These are phyloP conservation scores for Lentinula novae-zelandiae DNA, from an alignment of 1,284 basidiomycete species.

Conservation along the genomic window DNA sequence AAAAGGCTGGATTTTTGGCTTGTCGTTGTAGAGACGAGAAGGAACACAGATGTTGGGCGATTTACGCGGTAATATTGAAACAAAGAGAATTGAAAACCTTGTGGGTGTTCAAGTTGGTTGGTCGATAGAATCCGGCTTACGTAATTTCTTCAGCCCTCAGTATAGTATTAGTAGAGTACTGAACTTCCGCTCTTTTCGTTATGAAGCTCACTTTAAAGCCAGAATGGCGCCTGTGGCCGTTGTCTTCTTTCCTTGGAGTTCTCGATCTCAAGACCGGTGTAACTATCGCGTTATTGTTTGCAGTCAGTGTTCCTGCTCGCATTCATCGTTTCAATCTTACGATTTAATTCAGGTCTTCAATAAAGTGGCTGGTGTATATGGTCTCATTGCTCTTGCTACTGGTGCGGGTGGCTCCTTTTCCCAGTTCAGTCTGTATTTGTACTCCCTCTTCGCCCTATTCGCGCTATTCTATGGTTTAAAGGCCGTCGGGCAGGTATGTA, in stretches of 20 bases:
- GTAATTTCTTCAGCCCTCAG: neutral
- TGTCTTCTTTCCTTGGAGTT: slow-evolving; percentile 78
- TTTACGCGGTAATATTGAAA: too few relatives aligned
- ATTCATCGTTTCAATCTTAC: slow-evolving; percentile 3
- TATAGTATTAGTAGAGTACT: neutral
- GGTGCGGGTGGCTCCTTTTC: slow-evolving; percentile 85
- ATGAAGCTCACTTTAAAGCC: slow-evolving; percentile 80
- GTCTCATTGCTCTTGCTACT: slow-evolving; percentile 86
- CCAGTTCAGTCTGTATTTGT: slow-evolving; percentile 90
- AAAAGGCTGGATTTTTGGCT: neutral
- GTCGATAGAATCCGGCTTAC: neutral
- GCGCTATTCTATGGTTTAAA: slow-evolving; percentile 87
- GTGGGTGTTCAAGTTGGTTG: too few relatives aligned
- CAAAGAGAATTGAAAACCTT: too few relatives aligned
- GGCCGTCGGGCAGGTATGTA: slow-evolving; percentile 73
- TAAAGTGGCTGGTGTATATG: slow-evolving; percentile 97
- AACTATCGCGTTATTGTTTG: slow-evolving; percentile 81
- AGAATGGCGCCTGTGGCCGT: slow-evolving; percentile 76
- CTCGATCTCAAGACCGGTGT: slow-evolving; percentile 91
- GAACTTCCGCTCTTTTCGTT: slow-evolving; percentile 13
- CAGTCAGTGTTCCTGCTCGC: slow-evolving; percentile 44
- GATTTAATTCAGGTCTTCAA: slow-evolving; percentile 71
- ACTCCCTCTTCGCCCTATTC: slow-evolving; percentile 82
- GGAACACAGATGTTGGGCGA: too few relatives aligned
- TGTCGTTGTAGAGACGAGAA: too few relatives aligned